Conservation (phyloP, 345 rosid genomes). For the Moricandia arvensis region DNA sequence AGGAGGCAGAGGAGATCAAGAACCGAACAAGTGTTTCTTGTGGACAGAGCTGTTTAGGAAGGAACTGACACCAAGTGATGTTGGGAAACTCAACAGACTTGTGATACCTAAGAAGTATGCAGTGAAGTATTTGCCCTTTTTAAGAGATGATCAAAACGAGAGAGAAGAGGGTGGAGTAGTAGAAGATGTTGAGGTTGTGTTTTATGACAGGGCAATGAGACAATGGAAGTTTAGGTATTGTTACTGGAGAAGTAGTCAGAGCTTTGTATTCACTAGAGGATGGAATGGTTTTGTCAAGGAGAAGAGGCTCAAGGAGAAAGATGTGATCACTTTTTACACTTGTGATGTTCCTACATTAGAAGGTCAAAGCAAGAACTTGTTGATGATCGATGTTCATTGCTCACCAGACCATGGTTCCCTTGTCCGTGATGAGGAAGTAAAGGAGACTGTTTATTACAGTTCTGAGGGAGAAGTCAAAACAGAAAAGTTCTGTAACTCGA, state of each 20-base stretch:
- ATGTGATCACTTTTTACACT: constrained; percentile 44
- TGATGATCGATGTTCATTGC: constrained; percentile 45
- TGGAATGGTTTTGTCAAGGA: constrained; percentile 73
- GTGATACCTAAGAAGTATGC: constrained; percentile 77
- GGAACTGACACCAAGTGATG: constrained; percentile 77
- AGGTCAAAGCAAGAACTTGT: constrained; percentile 25
- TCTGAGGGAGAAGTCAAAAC: not conserved
- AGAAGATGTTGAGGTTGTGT: constrained; percentile 44
- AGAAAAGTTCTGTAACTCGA: not conserved
- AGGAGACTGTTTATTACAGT: not conserved
- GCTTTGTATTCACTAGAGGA: constrained; percentile 80
- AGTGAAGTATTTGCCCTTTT: constrained; percentile 45
- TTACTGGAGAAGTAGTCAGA: constrained; percentile 82
- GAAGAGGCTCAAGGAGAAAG: constrained; percentile 52
- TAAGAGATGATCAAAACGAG: constrained; percentile 14
- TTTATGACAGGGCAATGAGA: constrained; percentile 58
- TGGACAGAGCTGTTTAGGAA: constrained; percentile 48
- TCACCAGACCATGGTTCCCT: not conserved
- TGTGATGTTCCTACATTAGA: constrained; percentile 33
- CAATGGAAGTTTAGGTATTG: constrained; percentile 76
- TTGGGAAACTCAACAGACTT: constrained; percentile 77
- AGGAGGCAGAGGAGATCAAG: not conserved
- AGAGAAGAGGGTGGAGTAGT: not conserved
- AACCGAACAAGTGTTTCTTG: constrained; percentile 1
- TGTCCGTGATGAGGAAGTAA: constrained; percentile 4